These are phyloP conservation scores for Spiraea crenata DNA, from an alignment of 331 rosid genomes.

Conservation along the genomic window DNA sequence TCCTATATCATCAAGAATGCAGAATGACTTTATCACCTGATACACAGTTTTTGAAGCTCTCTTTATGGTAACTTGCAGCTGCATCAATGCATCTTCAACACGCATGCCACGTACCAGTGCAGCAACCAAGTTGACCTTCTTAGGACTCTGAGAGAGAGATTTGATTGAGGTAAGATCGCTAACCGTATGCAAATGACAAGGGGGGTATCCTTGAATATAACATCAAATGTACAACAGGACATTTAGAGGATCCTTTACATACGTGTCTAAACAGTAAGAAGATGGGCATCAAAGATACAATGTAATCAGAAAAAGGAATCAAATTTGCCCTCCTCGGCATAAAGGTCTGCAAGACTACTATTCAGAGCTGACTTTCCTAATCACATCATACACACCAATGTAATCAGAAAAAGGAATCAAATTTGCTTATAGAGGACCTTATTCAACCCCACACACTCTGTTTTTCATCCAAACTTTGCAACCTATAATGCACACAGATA, in stretches of 20 bases:
- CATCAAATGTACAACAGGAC: not conserved
- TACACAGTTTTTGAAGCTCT: slow-evolving; percentile 91
- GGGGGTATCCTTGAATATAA: not conserved
- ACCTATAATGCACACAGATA: not conserved
- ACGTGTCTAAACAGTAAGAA: not conserved
- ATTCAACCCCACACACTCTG: not conserved
- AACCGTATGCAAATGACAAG: not conserved
- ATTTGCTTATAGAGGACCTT: not conserved
- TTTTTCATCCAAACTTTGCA: not conserved
- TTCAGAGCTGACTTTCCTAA: not conserved
- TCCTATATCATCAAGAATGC: not conserved
- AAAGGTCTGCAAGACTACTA: not conserved
- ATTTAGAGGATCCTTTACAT: not conserved
- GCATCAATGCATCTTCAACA: slow-evolving; percentile 93
- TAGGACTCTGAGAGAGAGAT: slow-evolving; percentile 63
- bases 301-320: not conserved
- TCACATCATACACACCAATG: not conserved
- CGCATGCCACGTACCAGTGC: slow-evolving; percentile 96
- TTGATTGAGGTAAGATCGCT: slow-evolving; percentile 10
- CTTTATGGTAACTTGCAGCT: slow-evolving; percentile 80
- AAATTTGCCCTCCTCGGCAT: not conserved
- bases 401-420: not conserved
- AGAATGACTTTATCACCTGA: slow-evolving; percentile 53
- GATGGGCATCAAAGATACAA: not conserved
- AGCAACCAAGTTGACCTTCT: slow-evolving; percentile 94